Evolutionary conservation across 1,284 basidiomycete species (phyloP).

Genomic region (Erythrobasidium hasegawianum): DNA sequence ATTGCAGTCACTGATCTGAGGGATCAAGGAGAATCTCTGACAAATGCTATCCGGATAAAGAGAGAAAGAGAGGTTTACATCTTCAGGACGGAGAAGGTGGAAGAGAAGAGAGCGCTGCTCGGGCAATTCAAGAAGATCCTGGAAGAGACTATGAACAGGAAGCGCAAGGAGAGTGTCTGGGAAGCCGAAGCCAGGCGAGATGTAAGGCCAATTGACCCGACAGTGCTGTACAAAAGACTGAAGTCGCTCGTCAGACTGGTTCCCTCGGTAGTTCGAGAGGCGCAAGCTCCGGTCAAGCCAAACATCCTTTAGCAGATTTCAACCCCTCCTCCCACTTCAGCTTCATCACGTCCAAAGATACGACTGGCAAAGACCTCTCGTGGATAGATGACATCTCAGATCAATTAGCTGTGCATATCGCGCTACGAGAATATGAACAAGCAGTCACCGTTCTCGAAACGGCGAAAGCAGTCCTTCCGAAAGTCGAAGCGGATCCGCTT

Average conservation of each 20-base stretch:
- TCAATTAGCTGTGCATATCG: constrained; percentile 84
- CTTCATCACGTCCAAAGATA: constrained; percentile 44
- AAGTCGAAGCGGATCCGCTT: constrained; percentile 49
- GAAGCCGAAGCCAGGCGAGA: constrained; percentile 44
- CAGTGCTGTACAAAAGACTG: too few relatives aligned
- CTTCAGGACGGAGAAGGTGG: constrained; percentile 72
- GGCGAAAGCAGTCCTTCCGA: constrained; percentile 32
- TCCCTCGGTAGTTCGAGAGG: constrained; percentile 2
- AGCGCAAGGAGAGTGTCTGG: constrained; percentile 69
- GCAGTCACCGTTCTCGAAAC: constrained; percentile 79
- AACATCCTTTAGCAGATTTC: constrained; percentile 37
- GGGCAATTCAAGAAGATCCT: constrained; percentile 84
- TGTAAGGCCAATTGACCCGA: too few relatives aligned
- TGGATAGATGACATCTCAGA: constrained; percentile 90
- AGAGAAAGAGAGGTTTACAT: constrained; percentile 91
- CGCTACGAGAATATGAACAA: constrained; percentile 80
- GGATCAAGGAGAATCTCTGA: constrained; percentile 82
- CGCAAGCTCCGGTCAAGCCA: neutral
- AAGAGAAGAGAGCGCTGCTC: constrained; percentile 82
- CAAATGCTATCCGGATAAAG: constrained; percentile 92
- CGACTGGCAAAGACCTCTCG: constrained; percentile 65
- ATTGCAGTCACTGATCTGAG: constrained; percentile 93
- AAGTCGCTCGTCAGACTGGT: neutral
- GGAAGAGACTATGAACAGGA: constrained; percentile 81
- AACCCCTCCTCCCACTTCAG: constrained; percentile 38